phyloP scores from a whole-genome alignment of 352 stramenopile genomes.

The Globisporangium mamillatum region DNA sequence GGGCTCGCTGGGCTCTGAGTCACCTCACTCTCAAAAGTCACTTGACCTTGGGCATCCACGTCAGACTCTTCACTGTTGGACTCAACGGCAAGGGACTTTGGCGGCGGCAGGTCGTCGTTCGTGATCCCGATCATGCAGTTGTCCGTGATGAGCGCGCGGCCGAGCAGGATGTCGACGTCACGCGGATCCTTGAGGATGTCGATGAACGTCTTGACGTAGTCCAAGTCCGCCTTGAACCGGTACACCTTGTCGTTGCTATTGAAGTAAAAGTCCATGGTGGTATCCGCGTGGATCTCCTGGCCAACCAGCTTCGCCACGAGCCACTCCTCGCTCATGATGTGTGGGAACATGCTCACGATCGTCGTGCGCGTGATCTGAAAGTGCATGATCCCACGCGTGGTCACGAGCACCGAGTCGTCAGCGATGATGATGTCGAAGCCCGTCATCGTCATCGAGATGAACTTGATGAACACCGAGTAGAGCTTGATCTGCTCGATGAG shows the following conservation, averaged over 20 bases:
- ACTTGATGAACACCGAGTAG: slow-evolving; percentile 24
- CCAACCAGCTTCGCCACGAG: slow-evolving; percentile 27
- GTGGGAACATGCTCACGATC: slow-evolving; percentile 27
- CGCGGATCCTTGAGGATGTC: slow-evolving; percentile 17
- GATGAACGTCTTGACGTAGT: slow-evolving; percentile 27
- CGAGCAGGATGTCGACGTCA: slow-evolving; percentile 15
- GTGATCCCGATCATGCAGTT: slow-evolving; percentile 12
- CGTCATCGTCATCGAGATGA: slow-evolving; percentile 24
- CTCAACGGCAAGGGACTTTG: not conserved
- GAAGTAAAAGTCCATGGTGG: slow-evolving; percentile 23
- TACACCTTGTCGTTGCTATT: slow-evolving; percentile 11
- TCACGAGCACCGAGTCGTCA: slow-evolving; percentile 24
- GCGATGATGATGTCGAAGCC: slow-evolving; percentile 20
- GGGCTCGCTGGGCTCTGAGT: not conserved
- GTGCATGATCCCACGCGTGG: slow-evolving; percentile 17
- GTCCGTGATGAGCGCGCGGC: slow-evolving; percentile 11
- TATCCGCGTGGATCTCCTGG: slow-evolving; percentile 17
- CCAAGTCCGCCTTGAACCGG: slow-evolving; percentile 20
- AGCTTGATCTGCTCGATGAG: slow-evolving; percentile 33
- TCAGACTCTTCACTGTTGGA: not conserved
- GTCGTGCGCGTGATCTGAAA: slow-evolving; percentile 31
- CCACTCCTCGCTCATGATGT: slow-evolving; percentile 23
- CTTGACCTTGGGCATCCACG: not conserved
- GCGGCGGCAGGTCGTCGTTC: slow-evolving; percentile 10
- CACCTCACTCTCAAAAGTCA: not conserved